A percentile compares a stretch with the other conserved stretches of the same genome.
Evolutionary conservation across 257 asterid species (phyloP).

Genomic region (Henckelia pumila): DNA sequence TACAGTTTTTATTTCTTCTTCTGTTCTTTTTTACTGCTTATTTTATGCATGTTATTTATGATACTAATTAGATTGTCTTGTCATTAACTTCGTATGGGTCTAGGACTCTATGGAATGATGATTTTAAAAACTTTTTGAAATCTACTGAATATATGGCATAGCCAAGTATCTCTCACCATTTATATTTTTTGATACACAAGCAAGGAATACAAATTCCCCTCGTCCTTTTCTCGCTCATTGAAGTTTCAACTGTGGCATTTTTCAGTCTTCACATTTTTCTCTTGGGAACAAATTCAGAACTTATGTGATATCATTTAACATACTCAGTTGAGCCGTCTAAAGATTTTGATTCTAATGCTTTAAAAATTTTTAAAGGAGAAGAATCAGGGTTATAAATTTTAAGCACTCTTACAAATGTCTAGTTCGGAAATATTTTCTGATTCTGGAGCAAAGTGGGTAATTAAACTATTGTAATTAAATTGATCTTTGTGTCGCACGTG

Average conservation of each 20-base stretch:
- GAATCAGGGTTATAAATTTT: neutral
- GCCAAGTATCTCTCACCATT: neutral
- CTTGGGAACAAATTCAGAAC: too few relatives aligned
- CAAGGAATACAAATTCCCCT: neutral
- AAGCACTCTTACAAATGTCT: neutral
- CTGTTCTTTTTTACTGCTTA: neutral
- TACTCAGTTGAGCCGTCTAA: neutral
- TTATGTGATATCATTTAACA: neutral
- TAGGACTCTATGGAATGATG: neutral
- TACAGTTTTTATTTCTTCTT: constrained; percentile 21
- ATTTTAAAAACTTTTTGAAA: too few relatives aligned
- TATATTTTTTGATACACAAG: neutral
- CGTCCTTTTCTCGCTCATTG: neutral
- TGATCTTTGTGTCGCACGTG: neutral
- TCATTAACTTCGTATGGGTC: neutral
- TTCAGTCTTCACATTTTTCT: neutral
- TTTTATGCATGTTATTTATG: neutral
- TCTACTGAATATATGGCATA: neutral
- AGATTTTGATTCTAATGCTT: neutral
- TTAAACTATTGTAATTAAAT: neutral
- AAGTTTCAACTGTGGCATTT: neutral
- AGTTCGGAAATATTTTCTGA: constrained; percentile 2
- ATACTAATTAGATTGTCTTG: neutral
- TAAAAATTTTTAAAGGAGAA: neutral
- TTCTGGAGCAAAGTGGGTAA: neutral